A percentile compares a stretch with the other conserved stretches of the same genome.
These are phyloP conservation scores for Domatiomyces catenatus DNA, from an alignment of 2,329 filamentous ascomycete genomes.

Conservation along the genomic window DNA sequence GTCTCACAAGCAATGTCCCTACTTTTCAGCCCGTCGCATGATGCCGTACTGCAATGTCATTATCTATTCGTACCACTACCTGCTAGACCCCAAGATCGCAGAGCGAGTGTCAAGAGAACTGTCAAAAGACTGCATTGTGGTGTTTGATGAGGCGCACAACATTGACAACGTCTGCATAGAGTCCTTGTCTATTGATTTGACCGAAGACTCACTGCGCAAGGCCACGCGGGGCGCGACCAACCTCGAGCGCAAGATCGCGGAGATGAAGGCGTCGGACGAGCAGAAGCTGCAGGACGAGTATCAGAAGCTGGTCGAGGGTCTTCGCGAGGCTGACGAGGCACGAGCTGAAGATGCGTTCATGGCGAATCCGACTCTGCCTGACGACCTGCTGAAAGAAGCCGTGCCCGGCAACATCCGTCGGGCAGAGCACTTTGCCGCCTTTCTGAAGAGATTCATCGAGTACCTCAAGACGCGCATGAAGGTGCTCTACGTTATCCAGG, in stretches of 20 bases:
- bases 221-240: conserved; percentile 83
- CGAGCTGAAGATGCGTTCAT: conserved; percentile 92
- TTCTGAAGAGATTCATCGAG: conserved; percentile 91
- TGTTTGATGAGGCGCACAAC: conserved; percentile 97
- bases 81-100: conserved; percentile 94
- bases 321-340: conserved; percentile 75
- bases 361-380: conserved; percentile 84
- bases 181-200: conserved; percentile 88
- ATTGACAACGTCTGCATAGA: conserved; percentile 99
- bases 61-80: conserved; percentile 98
- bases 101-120: conserved; percentile 89
- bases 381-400: conserved; percentile 87
- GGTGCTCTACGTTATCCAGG: conserved; percentile 89
- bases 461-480: conserved; percentile 98
- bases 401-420: conserved; percentile 91
- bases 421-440: conserved; percentile 90
- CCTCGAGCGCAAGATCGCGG: conserved; percentile 73
- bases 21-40: conserved; percentile 92
- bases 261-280: conserved; percentile 92
- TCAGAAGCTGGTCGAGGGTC: conserved; percentile 79
- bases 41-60: conserved; percentile 99
- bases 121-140: conserved; percentile 94
- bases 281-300: conserved; percentile 93
- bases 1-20: conserved; percentile 90
- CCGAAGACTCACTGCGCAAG: conserved; percentile 82